Conservation (phyloP, 768 basidiomycete genomes). For the Leccinum boreale region DNA sequence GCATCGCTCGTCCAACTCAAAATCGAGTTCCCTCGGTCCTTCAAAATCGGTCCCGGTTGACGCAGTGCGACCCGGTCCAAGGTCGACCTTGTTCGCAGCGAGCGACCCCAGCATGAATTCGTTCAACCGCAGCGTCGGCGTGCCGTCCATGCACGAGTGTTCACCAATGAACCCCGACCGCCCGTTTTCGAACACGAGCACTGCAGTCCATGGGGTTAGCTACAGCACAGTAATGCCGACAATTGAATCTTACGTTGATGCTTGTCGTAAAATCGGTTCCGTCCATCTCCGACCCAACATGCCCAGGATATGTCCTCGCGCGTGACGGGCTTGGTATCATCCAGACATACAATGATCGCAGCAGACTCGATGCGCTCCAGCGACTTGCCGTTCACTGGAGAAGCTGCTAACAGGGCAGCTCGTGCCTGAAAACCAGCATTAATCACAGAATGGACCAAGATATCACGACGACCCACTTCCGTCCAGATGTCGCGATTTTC, state of each 20-base stretch:
- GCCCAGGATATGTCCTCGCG: conserved; percentile 79
- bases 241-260: conserved; percentile 66
- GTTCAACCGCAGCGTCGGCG: conserved; percentile 91
- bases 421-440: conserved; percentile 40
- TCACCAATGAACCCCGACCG: conserved; percentile 91
- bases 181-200: conserved; percentile 93
- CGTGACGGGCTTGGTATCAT: conserved; percentile 77
- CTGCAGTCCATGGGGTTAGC: conserved; percentile 35
- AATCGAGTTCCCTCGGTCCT: conserved; percentile 63
- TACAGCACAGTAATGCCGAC: background rate
- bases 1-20: conserved; percentile 59
- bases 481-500: conserved; percentile 93
- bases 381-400: conserved; percentile 59
- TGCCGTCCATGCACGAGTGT: conserved; percentile 91
- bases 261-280: conserved; percentile 95
- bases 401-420: conserved; percentile 58
- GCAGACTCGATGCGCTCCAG: conserved; percentile 85
- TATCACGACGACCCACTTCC: conserved; percentile 57
- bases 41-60: conserved; percentile 43
- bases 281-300: conserved; percentile 87
- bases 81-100: conserved; percentile 67
- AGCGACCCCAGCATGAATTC: conserved; percentile 86
- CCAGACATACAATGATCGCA: conserved; percentile 83
- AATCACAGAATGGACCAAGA: background rate
- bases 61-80: conserved; percentile 50